phyloP scores from a whole-genome alignment of 768 basidiomycete genomes.

The Trametes cingulata region DNA sequence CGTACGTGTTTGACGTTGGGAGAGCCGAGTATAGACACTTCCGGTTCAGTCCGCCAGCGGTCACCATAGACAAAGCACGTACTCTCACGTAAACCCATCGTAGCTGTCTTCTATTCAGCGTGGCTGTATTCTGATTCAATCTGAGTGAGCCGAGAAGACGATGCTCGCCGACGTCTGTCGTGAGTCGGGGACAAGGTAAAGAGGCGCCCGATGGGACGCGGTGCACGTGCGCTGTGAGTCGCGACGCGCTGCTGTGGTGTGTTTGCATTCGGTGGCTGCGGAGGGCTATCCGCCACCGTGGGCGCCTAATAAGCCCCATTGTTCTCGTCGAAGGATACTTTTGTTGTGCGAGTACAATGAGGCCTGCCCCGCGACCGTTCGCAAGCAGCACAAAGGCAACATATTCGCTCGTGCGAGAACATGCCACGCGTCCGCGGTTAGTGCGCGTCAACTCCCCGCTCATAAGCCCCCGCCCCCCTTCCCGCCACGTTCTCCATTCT shows the following conservation, averaged over 20 bases:
- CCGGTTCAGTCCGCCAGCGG: too few species aligned
- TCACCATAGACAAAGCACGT: too few species aligned
- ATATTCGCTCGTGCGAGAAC: conserved; percentile 7
- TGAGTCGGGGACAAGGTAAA: too few species aligned
- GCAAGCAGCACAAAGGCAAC: neutral
- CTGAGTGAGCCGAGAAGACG: too few species aligned
- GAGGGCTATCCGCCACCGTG: neutral
- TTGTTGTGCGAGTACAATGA: conserved; percentile 19
- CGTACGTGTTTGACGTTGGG: too few species aligned
- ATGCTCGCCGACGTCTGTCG: too few species aligned
- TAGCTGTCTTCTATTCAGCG: too few species aligned
- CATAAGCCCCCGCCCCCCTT: conserved; percentile 7
- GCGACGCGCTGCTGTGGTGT: conserved; percentile 1
- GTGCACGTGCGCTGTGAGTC: neutral
- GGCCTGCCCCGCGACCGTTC: conserved; percentile 8
- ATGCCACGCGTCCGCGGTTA: neutral
- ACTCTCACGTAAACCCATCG: too few species aligned
- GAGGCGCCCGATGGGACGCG: too few species aligned
- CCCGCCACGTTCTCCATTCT: conserved; percentile 17
- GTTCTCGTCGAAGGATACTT: conserved; percentile 13
- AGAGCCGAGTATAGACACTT: too few species aligned
- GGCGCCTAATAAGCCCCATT: conserved; percentile 10
- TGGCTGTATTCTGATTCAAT: too few species aligned
- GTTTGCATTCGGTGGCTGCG: conserved; percentile 21
- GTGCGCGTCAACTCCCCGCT: conserved; percentile 8